A percentile compares a stretch with the other conserved stretches of the same genome.
These are phyloP conservation scores for Sporisorium iseilematis-ciliati DNA, from an alignment of 1,284 basidiomycete species.

Conservation along the genomic window DNA sequence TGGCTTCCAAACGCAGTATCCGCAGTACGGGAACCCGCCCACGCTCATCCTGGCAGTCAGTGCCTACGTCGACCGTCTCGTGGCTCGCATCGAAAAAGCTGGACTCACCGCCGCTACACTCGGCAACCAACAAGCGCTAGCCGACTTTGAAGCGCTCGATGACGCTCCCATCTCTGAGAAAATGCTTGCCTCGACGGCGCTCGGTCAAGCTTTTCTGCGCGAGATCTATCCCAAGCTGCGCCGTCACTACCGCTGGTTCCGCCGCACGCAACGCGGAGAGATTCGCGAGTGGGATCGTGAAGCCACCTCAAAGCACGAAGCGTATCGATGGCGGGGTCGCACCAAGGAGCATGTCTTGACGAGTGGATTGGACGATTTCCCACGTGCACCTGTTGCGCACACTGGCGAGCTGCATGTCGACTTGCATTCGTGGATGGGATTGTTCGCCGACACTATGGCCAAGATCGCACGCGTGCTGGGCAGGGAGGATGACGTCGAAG, in stretches of 20 bases:
- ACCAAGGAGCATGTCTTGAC: slow-evolving; percentile 87
- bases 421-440: slow-evolving; percentile 93
- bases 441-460: slow-evolving; percentile 71
- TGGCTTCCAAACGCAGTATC: slow-evolving; percentile 92
- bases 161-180: slow-evolving; percentile 35
- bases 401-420: slow-evolving; percentile 92
- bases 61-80: slow-evolving; percentile 82
- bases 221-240: slow-evolving; percentile 86
- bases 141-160: slow-evolving; percentile 20
- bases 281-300: slow-evolving; percentile 87
- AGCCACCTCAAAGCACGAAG: slow-evolving; percentile 86
- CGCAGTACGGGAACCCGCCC: slow-evolving; percentile 91
- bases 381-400: slow-evolving; percentile 82
- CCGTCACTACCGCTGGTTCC: slow-evolving; percentile 94
- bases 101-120: slow-evolving; percentile 16
- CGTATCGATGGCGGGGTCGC: slow-evolving; percentile 93
- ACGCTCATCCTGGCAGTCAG: slow-evolving; percentile 91
- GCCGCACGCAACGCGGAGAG: slow-evolving; percentile 85
- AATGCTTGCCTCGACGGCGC: slow-evolving; percentile 66
- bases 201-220: slow-evolving; percentile 77
- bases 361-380: slow-evolving; percentile 95
- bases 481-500: slow-evolving; percentile 81
- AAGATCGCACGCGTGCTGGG: slow-evolving; percentile 73
- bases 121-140: slow-evolving; percentile 19
- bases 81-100: slow-evolving; percentile 66